phyloP scores from a whole-genome alignment of 2,329 filamentous ascomycete species.

The Ceratocystis cacaofunesta region DNA sequence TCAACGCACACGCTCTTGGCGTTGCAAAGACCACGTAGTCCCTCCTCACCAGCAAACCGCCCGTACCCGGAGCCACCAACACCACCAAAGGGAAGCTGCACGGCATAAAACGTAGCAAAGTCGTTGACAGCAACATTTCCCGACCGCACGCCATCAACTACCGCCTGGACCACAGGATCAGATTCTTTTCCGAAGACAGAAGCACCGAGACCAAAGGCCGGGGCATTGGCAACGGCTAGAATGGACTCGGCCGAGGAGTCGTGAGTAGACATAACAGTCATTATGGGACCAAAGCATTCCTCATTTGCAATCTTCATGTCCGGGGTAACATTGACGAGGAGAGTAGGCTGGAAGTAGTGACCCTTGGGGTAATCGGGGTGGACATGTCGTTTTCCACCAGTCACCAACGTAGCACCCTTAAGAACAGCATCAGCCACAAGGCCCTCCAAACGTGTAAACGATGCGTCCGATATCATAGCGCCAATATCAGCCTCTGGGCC shows the following conservation, averaged over 20 bases:
- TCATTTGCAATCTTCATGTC: slow-evolving; percentile 76
- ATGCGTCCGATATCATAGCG: slow-evolving; percentile 69
- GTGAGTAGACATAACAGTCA: slow-evolving; percentile 64
- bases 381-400: slow-evolving; percentile 54
- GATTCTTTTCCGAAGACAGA: slow-evolving; percentile 66
- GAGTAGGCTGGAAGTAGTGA: slow-evolving; percentile 84
- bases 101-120: slow-evolving; percentile 85
- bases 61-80: slow-evolving; percentile 84
- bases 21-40: slow-evolving; percentile 72
- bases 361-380: slow-evolving; percentile 64
- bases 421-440: slow-evolving; percentile 65
- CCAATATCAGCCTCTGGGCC: slow-evolving; percentile 73
- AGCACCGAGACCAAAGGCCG: slow-evolving; percentile 72
- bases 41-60: slow-evolving; percentile 81
- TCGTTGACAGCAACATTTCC: slow-evolving; percentile 95
- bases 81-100: slow-evolving; percentile 87
- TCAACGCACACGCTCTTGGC: slow-evolving; percentile 76
- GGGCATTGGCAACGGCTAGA: slow-evolving; percentile 67
- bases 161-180: slow-evolving; percentile 43
- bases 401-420: slow-evolving; percentile 65
- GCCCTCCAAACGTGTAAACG: slow-evolving; percentile 59
- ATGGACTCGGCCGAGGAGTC: slow-evolving; percentile 46
- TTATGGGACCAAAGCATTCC: slow-evolving; percentile 87
- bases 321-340: slow-evolving; percentile 76
- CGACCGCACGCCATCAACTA: slow-evolving; percentile 55